Conservation (phyloP, 116 monocot genomes). For the Cymodocea nodosa region DNA sequence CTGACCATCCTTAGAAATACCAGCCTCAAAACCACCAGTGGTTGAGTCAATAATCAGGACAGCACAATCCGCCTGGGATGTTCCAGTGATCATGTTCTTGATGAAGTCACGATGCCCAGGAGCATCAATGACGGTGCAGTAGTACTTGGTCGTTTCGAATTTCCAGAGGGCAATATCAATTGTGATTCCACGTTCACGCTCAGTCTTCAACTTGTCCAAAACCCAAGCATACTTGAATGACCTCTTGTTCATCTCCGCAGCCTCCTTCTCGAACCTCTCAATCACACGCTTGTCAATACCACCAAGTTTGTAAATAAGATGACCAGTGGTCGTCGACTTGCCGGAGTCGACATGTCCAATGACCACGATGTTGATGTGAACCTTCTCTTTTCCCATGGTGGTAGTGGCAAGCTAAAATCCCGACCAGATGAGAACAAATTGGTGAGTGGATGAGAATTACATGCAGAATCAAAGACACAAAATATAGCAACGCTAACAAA, state of each 20-base stretch:
- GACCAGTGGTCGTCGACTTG: slow-evolving; percentile 30
- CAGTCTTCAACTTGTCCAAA: slow-evolving; percentile 28
- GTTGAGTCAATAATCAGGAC: slow-evolving; percentile 30
- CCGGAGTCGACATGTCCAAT: slow-evolving; percentile 33
- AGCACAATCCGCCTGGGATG: slow-evolving; percentile 29
- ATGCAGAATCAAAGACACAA: too few species aligned
- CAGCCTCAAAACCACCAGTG: slow-evolving; percentile 29
- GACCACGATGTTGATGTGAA: slow-evolving; percentile 28
- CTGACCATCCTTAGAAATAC: slow-evolving; percentile 31
- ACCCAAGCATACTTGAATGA: slow-evolving; percentile 38
- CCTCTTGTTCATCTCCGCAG: slow-evolving; percentile 33
- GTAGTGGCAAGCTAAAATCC: too few species aligned
- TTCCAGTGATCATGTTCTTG: slow-evolving; percentile 31
- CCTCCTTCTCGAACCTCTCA: slow-evolving; percentile 27
- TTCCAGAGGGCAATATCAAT: slow-evolving; percentile 31
- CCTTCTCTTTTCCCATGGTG: slow-evolving; percentile 28
- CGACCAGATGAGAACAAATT: too few species aligned
- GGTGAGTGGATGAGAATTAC: too few species aligned
- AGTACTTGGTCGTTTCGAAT: slow-evolving; percentile 30
- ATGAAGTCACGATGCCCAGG: slow-evolving; percentile 33
- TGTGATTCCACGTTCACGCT: slow-evolving; percentile 33
- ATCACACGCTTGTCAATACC: slow-evolving; percentile 34
- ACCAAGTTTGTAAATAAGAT: slow-evolving; percentile 34
- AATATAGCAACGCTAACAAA: too few species aligned
- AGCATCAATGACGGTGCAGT: slow-evolving; percentile 33